Percentiles rank a stretch among this genome's conserved stretches.
phyloP scores from a whole-genome alignment of 306 rosid species.

The Arachis stenosperma region DNA sequence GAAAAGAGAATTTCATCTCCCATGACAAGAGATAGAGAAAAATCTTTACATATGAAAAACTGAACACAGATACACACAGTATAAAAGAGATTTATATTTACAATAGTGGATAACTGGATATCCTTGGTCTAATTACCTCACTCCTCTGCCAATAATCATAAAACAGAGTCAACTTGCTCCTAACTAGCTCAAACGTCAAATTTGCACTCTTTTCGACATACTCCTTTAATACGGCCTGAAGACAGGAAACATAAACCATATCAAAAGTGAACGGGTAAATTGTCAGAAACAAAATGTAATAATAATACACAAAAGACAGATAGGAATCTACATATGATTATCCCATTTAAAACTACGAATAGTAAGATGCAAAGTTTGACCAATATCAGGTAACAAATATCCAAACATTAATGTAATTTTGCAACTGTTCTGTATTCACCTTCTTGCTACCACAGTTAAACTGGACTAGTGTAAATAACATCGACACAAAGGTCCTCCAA shows the following conservation, averaged over 20 bases:
- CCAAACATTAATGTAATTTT: conserved; percentile 5
- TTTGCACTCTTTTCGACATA: conserved; percentile 42
- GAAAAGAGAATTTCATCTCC: background rate
- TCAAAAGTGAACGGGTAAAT: conserved; percentile 30
- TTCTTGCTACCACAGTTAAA: conserved; percentile 28
- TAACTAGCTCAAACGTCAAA: conserved; percentile 73
- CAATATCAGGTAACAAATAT: conserved; percentile 8
- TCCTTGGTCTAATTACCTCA: conserved; percentile 66
- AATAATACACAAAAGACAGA: background rate
- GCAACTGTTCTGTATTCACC: conserved; percentile 15
- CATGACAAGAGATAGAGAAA: background rate
- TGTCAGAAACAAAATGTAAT: conserved; percentile 12
- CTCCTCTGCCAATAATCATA: conserved; percentile 92
- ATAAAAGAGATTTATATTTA: background rate
- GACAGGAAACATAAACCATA: conserved; percentile 28
- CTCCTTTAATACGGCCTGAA: conserved; percentile 69
- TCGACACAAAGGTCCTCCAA: background rate
- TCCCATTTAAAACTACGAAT: conserved; percentile 14
- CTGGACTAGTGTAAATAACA: conserved; percentile 17
- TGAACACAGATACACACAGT: background rate
- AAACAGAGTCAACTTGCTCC: conserved; percentile 84
- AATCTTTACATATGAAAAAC: conserved; percentile 16
- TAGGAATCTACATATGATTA: conserved; percentile 9
- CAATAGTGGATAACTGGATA: conserved; percentile 1
- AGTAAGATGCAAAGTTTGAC: conserved; percentile 1